Base-by-base conservation (phyloP, 768 basidiomycete species). In the Kwoniella newhampshirensis region DNA sequence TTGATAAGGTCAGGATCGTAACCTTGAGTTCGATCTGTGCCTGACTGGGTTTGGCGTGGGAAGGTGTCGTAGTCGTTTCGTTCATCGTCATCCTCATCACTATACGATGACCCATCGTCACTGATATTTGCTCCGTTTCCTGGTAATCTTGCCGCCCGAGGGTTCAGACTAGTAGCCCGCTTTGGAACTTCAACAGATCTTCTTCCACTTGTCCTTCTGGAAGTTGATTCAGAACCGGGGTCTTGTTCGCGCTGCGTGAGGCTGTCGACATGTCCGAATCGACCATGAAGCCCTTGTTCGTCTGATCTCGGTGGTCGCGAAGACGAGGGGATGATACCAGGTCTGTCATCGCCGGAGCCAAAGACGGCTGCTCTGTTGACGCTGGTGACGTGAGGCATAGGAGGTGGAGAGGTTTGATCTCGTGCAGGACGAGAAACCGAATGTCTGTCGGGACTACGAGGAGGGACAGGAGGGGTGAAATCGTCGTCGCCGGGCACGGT, bases 311-410 rank as follows among this genome's bases (percentile, higher is more conserved):
- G n/a, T 30, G 56, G 39, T 43, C 56, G 15, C 18, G 46, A 49
- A 20, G 40, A 43, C 1, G 56, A 57, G 4, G 23, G 39, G 7
- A 57, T 17, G 18, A 57, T 49, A 27, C 42, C 56, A 17, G 56
- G 56, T 15, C 56, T 23, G 20, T 57, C 48, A 35, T 57, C 45
- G 18, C 43, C 46, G 6, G 27, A 37, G 20, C 13, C 39, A 15
- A 25, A n/a, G 35, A 59, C 15, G 9, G 21, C 5, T 37, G 18
- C 32, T 45, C 49, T 40, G 20, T 51, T 37, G 26, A 61, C 25
- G 18, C 54, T 56, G 26, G 20, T 39, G n/a, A 61, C 36, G 48
- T 61, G 60, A 15, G 54, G 60, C 13, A 61, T 21, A 18, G 60
- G 60, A 26, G 59, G 59, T 0, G 43, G 52, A 13, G 17, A n/a